phyloP scores from a whole-genome alignment of 192 early-diverging fungal species.

The Coemansia reversa region DNA sequence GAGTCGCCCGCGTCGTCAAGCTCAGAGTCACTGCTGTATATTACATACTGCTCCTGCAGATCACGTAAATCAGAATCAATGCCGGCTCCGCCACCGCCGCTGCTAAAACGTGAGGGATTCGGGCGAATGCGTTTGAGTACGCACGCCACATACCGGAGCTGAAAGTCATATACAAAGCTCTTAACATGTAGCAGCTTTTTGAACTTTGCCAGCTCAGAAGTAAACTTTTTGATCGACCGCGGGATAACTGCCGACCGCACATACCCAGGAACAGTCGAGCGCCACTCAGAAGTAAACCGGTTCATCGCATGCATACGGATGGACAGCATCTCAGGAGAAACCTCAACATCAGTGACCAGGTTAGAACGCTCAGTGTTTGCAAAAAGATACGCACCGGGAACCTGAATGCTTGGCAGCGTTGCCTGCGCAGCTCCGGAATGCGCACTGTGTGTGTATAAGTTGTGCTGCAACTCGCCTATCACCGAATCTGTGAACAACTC shows the following conservation, averaged over 20 bases:
- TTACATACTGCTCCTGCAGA: conserved; percentile 4
- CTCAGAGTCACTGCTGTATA: conserved; percentile 46
- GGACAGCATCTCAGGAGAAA: conserved; percentile 43
- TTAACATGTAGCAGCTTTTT: conserved; percentile 55
- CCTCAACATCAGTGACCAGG: conserved; percentile 48
- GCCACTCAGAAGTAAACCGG: conserved; percentile 51
- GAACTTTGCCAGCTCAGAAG: conserved; percentile 52
- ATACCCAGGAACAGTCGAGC: conserved; percentile 50
- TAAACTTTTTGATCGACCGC: conserved; percentile 49
- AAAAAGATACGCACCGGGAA: conserved; percentile 48
- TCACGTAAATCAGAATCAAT: not conserved
- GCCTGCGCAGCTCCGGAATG: conserved; percentile 9
- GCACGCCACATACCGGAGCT: conserved; percentile 51
- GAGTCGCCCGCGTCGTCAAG: conserved; percentile 5
- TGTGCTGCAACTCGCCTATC: conserved; percentile 14
- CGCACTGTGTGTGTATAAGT: conserved; percentile 7
- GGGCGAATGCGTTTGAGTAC: conserved; percentile 28
- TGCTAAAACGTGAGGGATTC: not conserved
- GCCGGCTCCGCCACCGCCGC: not conserved
- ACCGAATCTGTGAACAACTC: conserved; percentile 20
- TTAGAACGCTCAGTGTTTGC: conserved; percentile 50
- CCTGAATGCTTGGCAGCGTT: conserved; percentile 33
- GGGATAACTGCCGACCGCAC: conserved; percentile 40
- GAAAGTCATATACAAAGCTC: conserved; percentile 57
- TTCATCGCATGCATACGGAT: conserved; percentile 51